Percentiles rank a stretch among this genome's conserved stretches.
These are phyloP conservation scores for Staphylotrichum longicolle DNA, from an alignment of 495 filamentous ascomycete genomes.

Conservation along the genomic window DNA sequence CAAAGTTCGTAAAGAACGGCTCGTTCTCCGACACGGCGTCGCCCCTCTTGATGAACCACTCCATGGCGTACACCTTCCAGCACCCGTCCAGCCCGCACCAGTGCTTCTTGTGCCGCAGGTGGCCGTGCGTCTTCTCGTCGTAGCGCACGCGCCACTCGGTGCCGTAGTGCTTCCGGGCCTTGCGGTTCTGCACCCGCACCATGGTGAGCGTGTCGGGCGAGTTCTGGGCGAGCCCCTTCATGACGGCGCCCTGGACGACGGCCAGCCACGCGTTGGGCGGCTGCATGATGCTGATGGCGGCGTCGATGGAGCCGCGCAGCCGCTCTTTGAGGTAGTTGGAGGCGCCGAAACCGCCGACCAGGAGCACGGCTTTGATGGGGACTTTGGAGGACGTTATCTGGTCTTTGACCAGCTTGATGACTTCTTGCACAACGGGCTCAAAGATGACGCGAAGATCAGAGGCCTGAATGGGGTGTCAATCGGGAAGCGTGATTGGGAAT, in stretches of 20 bases:
- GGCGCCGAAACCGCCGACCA: constrained; percentile 71
- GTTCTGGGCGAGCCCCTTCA: constrained; percentile 44
- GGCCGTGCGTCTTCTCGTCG: constrained; percentile 33
- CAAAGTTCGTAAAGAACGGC: constrained; percentile 27
- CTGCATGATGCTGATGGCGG: constrained; percentile 54
- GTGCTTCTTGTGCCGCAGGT: constrained; percentile 26
- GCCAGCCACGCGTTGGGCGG: constrained; percentile 59
- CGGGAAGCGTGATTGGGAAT: constrained; percentile 20
- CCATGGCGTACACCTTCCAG: constrained; percentile 32
- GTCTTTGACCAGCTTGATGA: constrained; percentile 57
- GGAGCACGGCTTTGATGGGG: constrained; percentile 55
- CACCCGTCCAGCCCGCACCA: constrained; percentile 29
- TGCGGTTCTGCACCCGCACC: constrained; percentile 45
- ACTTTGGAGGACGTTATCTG: constrained; percentile 51
- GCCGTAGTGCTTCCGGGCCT: constrained; percentile 54
- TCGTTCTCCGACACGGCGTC: constrained; percentile 35
- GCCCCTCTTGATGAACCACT: constrained; percentile 36
- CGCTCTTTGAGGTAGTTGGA: constrained; percentile 63
- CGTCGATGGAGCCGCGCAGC: constrained; percentile 41
- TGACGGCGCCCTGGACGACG: constrained; percentile 44
- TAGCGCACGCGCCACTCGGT: constrained; percentile 31
- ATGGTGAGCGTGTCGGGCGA: constrained; percentile 38
- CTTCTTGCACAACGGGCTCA: constrained; percentile 56
- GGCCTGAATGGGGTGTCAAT: constrained; percentile 18
- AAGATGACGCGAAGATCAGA: constrained; percentile 52